Conservation (phyloP, 768 basidiomycete species). For the Albatrellus ellisii region DNA sequence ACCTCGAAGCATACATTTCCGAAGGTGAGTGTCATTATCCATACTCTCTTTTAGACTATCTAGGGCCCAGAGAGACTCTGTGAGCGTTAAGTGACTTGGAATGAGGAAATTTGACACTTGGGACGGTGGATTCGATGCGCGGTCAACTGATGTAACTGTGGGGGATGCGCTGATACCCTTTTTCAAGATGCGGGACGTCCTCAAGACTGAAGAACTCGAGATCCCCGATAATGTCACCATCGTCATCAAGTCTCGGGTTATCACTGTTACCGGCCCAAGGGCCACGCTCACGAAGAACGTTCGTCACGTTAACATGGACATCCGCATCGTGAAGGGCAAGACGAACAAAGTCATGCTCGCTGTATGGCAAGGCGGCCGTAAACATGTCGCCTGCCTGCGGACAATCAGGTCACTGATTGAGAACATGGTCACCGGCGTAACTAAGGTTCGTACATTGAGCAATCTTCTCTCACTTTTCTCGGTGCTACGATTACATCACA, state of each 20-base stretch:
- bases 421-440: constrained; percentile 98
- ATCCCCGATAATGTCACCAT: constrained; percentile 81
- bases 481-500: too few species aligned
- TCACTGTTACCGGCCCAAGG: constrained; percentile 86
- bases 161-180: constrained; percentile 16
- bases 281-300: constrained; percentile 88
- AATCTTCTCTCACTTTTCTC: too few species aligned
- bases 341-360: constrained; percentile 74
- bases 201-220: constrained; percentile 86
- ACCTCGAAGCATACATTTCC: constrained; percentile 19
- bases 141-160: constrained; percentile 19
- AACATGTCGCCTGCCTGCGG: constrained; percentile 96
- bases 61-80: neutral
- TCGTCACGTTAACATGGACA: constrained; percentile 91
- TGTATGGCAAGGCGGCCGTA: constrained; percentile 96
- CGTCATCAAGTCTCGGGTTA: constrained; percentile 79
- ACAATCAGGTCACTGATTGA: constrained; percentile 91
- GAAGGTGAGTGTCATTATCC: constrained; percentile 19
- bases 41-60: neutral
- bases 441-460: constrained; percentile 61
- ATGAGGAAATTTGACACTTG: neutral
- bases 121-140: constrained; percentile 27
- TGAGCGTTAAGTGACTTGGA: constrained; percentile 6
- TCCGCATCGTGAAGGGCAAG: constrained; percentile 72
- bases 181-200: constrained; percentile 78